Percentiles rank a stretch among this genome's conserved stretches.
phyloP scores from a whole-genome alignment of 352 stramenopile species.

The Phytopythium litorale region DNA sequence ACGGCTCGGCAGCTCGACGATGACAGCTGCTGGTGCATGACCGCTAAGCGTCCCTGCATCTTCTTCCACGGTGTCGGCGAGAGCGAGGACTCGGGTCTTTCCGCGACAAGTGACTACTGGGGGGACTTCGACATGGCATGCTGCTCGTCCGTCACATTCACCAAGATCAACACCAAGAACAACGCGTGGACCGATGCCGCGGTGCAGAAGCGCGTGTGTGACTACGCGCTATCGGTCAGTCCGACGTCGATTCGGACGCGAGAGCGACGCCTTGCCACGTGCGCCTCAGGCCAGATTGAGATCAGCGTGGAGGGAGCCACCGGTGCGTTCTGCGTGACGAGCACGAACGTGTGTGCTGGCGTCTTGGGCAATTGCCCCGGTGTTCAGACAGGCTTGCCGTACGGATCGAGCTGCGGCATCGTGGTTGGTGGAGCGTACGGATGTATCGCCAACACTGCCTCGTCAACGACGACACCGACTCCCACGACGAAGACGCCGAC shows the following conservation, averaged over 20 bases:
- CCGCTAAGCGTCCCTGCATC: slow-evolving; percentile 31
- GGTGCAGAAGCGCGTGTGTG: slow-evolving; percentile 35
- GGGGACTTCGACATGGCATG: slow-evolving; percentile 38
- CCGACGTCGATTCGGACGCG: slow-evolving; percentile 3
- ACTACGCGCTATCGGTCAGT: slow-evolving; percentile 22
- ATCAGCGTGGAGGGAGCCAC: slow-evolving; percentile 1
- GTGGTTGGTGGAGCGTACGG: background rate
- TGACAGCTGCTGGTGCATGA: slow-evolving; percentile 23
- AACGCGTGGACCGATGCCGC: slow-evolving; percentile 34
- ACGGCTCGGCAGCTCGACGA: background rate
- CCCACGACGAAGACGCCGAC: background rate
- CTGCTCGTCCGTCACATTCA: slow-evolving; percentile 43
- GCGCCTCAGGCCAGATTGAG: background rate
- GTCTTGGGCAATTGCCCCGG: background rate
- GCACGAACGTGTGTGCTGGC: background rate
- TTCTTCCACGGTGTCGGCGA: slow-evolving; percentile 46
- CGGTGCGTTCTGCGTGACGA: background rate
- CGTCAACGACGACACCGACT: background rate
- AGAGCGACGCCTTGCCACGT: background rate
- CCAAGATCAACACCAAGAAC: slow-evolving; percentile 36
- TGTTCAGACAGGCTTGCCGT: slow-evolving; percentile 1
- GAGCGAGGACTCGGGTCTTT: slow-evolving; percentile 16
- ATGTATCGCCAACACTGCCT: slow-evolving; percentile 1
- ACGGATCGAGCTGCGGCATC: background rate
- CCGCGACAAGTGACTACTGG: slow-evolving; percentile 27